Conservation (phyloP, 176 grass and related monocot species). For the Hordeum marinum region DNA sequence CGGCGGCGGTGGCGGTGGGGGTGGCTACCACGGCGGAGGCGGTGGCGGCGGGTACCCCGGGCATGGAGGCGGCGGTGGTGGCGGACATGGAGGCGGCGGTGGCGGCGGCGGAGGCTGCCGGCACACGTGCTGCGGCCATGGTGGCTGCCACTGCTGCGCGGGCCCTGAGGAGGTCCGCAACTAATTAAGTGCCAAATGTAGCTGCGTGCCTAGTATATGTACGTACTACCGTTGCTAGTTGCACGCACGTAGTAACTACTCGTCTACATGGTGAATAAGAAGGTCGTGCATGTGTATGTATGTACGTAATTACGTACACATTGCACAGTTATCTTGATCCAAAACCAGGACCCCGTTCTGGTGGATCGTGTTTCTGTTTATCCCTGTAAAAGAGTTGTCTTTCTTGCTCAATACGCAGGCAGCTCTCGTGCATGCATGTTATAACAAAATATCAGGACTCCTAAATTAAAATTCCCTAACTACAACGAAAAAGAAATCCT, state of each 20-base stretch:
- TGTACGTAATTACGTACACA: neutral
- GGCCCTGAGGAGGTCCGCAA: too few species aligned
- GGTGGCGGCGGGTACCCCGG: neutral
- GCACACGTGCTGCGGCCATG: too few species aligned
- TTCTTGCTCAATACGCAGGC: neutral
- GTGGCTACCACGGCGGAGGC: neutral
- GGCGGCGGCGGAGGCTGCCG: neutral
- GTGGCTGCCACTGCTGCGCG: too few species aligned
- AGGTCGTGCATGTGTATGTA: neutral
- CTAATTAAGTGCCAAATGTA: too few species aligned
- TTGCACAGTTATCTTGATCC: neutral
- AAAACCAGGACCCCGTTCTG: neutral
- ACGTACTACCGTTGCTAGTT: too few species aligned
- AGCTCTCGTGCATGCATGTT: neutral
- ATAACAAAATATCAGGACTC: too few species aligned
- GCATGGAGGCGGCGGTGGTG: neutral
- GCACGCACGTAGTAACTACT: neutral
- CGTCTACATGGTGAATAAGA: neutral
- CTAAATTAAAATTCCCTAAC: too few species aligned
- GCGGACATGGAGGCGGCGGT: neutral
- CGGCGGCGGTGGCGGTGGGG: neutral
- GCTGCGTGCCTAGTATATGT: too few species aligned
- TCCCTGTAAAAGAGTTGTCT: neutral
- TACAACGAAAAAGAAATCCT: too few species aligned
- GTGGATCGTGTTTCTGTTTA: neutral